Evolutionary conservation across 768 basidiomycete genomes (phyloP), one percentile per base, ranked within the genome.

Genomic region (Termitomyces sp.): DNA sequence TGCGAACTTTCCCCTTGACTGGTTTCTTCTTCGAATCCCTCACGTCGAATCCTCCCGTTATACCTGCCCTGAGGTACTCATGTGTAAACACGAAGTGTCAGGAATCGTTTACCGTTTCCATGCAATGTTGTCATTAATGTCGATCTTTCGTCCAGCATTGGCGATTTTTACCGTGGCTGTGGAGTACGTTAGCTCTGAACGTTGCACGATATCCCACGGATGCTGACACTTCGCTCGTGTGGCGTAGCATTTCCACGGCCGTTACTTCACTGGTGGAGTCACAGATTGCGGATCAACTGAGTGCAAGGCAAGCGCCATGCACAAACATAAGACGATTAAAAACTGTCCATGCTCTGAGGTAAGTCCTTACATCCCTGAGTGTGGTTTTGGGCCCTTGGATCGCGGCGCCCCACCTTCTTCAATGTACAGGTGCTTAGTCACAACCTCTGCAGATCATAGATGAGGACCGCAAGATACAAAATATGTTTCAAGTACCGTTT

Each of bases 121-220:
- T 34, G 23, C 47, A 27, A 28, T 32, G 8, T 61, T 11, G 19
- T 21, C 43, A 54, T 41, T 59, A 48, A 25, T 28, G 25, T 21
- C n/a, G 42, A 51, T 41, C 51, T 52, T 58, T 47, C 56, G 27
- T 48, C 7, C 28, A 79, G 78, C 52, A 67, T 79, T 53, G 78
- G 78, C 39, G 78, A 79, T 59, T 78, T 70, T 57, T 78, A 78
- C 63, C 74, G 78, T 66, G 78, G 78, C 34, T 79, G 78, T 56
- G 78, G 78, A 54, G 78, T 78, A 66, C 49, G 76, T 72, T 44
- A 21, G 7, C 46, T 32, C 16, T 45, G 11, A 44, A 23, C 17
- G 5, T 42, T 35, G 17, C 25, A 45, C 23, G 37, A 51, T 51
- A 11, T 16, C 9, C 34, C 52, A 39, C 37, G 8, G 39, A 43